Conservation (phyloP, 2,329 filamentous ascomycete genomes). For the Xylariaceae sp. region DNA sequence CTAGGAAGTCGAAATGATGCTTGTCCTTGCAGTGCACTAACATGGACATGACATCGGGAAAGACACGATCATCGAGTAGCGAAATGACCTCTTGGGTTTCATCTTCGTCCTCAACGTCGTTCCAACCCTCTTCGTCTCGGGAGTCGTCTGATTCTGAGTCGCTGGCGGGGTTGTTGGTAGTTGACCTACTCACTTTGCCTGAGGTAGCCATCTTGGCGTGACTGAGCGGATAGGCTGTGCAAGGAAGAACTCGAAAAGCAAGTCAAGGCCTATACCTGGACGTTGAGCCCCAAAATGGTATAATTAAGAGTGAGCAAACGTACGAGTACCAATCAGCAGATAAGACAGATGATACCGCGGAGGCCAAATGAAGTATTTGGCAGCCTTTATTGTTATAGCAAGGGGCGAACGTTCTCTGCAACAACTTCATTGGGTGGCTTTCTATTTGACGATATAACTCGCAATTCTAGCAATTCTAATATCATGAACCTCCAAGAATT, state of each 20-base stretch:
- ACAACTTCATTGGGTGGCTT: not conserved
- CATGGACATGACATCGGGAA: constrained; percentile 69
- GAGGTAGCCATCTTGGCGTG: constrained; percentile 21
- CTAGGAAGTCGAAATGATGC: constrained; percentile 70
- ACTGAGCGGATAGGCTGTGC: not conserved
- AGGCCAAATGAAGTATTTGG: not conserved
- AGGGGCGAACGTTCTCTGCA: not conserved
- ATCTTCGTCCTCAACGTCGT: constrained; percentile 63
- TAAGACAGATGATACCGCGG: not conserved
- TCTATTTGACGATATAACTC: constrained; percentile 18
- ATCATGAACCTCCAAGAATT: constrained; percentile 35
- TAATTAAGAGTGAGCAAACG: not conserved
- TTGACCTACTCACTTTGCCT: constrained; percentile 2
- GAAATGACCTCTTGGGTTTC: constrained; percentile 68
- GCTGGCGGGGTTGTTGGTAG: constrained; percentile 31
- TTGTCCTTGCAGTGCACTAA: constrained; percentile 70
- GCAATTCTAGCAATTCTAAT: constrained; percentile 33
- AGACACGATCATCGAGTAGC: constrained; percentile 70
- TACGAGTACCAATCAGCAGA: not conserved
- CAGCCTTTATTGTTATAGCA: not conserved
- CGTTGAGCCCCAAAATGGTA: constrained; percentile 9
- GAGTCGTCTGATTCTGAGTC: constrained; percentile 47
- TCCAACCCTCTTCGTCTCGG: constrained; percentile 56
- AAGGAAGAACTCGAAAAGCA: constrained; percentile 12
- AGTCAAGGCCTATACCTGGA: constrained; percentile 7